Base-by-base conservation (phyloP, 495 filamentous ascomycete genomes). In the Penicillium turbatum region DNA sequence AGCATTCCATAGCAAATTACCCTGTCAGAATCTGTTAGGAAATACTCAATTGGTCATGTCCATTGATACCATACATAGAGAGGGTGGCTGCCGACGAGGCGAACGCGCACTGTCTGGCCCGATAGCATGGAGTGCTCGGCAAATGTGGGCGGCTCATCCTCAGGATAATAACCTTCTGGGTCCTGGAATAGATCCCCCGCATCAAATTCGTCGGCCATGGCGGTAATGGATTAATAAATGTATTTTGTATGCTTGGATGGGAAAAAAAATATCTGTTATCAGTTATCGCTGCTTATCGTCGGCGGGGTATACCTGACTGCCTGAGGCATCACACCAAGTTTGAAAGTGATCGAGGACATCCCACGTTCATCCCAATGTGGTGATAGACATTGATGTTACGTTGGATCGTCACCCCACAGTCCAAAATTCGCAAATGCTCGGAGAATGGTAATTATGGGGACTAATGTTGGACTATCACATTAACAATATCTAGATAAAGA, bases 1-100 rank as follows among this genome's bases (percentile, higher is more conserved):
- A 48, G 88, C 92, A 69, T 96, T 90, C 92, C 92, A 97, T 9
- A 97, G 83, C 43, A 88, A 80, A 69, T 97, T 88, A 5, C 89
- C 92, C 84, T 87, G 26, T 36, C 37, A 41, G 15, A 38, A 47
- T 48, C 16, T 50, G 61, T 60, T 44, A 57, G 37, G 50, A 6
- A 31, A 17, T 9, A 35, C 1, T 17, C 6, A 0, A 2, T 21
- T 24, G 6, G 13, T 42, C 19, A 43, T 48, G 32, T 37, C 4
- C 19, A 51, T 19, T 32, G 52, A 48, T 51, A 27, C 51, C 74
- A 61, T 84, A 87, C 84, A 81, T 95, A 96, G 19, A 95, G 79
- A 9, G 92, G 89, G 76, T 87, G 92, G 70, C 89, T 85, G 43
- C 92, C 92, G 34, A 97, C 90, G 6, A 97, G 82, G 60, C 86